Conservation (phyloP, 371 early-diverging fungal genomes). For the Dichotomocladium elegans region DNA sequence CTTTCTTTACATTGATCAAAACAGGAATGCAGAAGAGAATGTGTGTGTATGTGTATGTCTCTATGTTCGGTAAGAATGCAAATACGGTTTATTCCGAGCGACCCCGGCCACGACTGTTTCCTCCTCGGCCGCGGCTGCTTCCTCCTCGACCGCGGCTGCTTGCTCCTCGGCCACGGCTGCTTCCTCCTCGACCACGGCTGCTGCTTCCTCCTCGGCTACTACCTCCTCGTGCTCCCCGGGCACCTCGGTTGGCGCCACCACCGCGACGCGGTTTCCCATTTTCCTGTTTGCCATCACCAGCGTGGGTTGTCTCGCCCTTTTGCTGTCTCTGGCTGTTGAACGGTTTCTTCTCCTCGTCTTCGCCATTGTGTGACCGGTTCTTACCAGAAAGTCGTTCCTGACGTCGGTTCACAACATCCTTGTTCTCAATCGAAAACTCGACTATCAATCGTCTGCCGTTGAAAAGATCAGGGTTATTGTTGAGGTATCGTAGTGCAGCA, state of each 20-base stretch:
- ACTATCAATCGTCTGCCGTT: constrained; percentile 67
- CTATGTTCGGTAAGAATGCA: too few species aligned
- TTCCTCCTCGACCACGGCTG: not conserved
- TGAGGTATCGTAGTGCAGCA: constrained; percentile 87
- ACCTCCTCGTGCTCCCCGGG: constrained; percentile 7
- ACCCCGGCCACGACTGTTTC: constrained; percentile 8
- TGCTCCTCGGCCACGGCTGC: not conserved
- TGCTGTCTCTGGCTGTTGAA: not conserved
- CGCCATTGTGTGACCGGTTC: not conserved
- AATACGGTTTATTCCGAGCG: too few species aligned
- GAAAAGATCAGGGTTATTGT: constrained; percentile 77
- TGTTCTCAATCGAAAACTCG: constrained; percentile 93
- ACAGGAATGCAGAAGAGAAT: too few species aligned
- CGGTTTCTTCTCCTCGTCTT: not conserved
- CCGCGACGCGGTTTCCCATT: not conserved
- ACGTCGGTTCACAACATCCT: constrained; percentile 70
- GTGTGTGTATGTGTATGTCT: too few species aligned
- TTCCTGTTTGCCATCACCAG: not conserved
- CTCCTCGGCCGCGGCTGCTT: not conserved
- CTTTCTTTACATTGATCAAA: too few species aligned
- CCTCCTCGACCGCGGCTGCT: not conserved
- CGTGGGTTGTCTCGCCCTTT: constrained; percentile 7
- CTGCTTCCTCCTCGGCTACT: not conserved
- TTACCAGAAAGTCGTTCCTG: constrained; percentile 34
- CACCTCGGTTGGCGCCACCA: not conserved